phyloP scores from a whole-genome alignment of 2,329 filamentous ascomycete genomes.

The Aureobasidium uvarum region DNA sequence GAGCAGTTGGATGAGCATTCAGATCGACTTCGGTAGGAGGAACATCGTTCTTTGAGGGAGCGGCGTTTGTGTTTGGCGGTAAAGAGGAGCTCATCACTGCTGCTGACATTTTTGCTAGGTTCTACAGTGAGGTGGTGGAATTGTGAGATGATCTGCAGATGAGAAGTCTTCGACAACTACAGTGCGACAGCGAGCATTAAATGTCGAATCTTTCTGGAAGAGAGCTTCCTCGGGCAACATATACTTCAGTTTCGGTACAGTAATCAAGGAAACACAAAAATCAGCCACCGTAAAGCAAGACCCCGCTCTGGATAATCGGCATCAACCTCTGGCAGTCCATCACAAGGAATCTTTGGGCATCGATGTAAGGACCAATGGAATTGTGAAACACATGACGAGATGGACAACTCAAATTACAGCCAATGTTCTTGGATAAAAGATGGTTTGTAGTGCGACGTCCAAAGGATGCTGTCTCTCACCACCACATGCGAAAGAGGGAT shows the following conservation, averaged over 20 bases:
- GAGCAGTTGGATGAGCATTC: constrained; percentile 14
- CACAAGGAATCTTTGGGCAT: not conserved
- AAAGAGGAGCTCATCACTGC: not conserved
- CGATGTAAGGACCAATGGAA: not conserved
- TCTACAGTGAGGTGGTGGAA: not conserved
- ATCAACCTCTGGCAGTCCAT: not conserved
- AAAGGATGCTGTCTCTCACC: not conserved
- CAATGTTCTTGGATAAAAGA: not conserved
- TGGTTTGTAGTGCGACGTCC: not conserved
- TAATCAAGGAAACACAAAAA: constrained; percentile 3
- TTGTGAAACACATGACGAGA: not conserved
- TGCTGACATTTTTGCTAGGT: not conserved
- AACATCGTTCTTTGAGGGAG: not conserved
- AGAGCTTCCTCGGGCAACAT: not conserved
- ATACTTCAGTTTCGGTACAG: not conserved
- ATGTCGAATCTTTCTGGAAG: not conserved
- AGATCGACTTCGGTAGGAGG: constrained; percentile 6
- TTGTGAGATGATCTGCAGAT: not conserved
- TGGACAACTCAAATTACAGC: not conserved
- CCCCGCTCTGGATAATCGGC: constrained; percentile 1
- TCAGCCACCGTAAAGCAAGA: not conserved
- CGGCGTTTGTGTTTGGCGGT: not conserved
- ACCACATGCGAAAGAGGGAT: not conserved
- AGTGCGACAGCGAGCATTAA: not conserved
- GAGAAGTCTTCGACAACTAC: not conserved